Conservation (phyloP, 805 yeast species). For the Hyphopichia homilentoma region DNA sequence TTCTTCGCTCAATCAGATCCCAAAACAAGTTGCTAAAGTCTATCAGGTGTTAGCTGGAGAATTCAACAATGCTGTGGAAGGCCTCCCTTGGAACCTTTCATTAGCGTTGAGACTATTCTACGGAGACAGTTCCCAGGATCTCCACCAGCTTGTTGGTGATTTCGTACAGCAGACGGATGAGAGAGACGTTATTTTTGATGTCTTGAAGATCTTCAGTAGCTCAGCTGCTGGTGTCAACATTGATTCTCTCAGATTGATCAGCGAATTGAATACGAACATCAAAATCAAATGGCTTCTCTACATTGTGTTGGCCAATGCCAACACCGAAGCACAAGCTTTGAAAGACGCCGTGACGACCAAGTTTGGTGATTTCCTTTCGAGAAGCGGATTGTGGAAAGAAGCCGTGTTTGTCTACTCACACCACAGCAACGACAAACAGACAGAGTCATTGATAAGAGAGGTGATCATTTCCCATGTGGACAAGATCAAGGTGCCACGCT, state of each 20-base stretch:
- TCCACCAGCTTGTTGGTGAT: conserved; percentile 10
- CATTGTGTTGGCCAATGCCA: conserved; percentile 26
- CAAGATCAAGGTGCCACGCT: conserved; percentile 19
- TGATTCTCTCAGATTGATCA: conserved; percentile 7
- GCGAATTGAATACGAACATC: conserved; percentile 21
- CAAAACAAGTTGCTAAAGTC: conserved; percentile 51
- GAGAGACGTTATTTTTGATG: conserved; percentile 13
- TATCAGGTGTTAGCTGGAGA: conserved; percentile 63
- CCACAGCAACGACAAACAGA: conserved; percentile 43
- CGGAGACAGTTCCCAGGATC: conserved; percentile 36
- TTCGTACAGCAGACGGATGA: conserved; percentile 7
- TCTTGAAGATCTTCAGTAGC: conserved; percentile 16
- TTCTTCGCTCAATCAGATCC: conserved; percentile 42
- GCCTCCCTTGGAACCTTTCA: conserved; percentile 63
- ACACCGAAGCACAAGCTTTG: conserved; percentile 8
- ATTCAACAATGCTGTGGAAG: conserved; percentile 33
- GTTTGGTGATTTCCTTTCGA: conserved; percentile 49
- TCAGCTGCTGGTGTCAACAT: conserved; percentile 4
- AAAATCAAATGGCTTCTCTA: conserved; percentile 52
- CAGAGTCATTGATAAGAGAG: conserved; percentile 38
- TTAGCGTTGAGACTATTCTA: conserved; percentile 62
- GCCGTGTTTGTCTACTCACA: conserved; percentile 64
- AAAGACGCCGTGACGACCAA: conserved; percentile 24
- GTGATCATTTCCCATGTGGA: conserved; percentile 32
- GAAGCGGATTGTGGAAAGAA: conserved; percentile 49